A percentile compares a stretch with the other conserved stretches of the same genome.
These are phyloP conservation scores for Phytopythium chamaehyphon DNA, from an alignment of 352 stramenopile species.

Conservation along the genomic window DNA sequence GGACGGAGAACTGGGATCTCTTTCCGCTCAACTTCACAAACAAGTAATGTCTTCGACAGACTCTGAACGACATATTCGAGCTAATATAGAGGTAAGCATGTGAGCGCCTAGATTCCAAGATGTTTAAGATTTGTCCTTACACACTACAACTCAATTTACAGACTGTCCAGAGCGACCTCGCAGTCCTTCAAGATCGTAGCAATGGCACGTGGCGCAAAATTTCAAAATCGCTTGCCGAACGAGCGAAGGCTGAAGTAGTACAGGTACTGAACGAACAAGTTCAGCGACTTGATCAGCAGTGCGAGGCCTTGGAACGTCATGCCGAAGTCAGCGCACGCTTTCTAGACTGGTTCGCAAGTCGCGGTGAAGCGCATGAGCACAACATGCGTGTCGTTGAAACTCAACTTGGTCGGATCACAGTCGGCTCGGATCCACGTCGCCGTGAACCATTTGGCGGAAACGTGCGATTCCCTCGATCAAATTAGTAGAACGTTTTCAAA, in stretches of 20 bases:
- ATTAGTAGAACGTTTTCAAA: too few relatives aligned
- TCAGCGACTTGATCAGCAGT: constrained; percentile 9
- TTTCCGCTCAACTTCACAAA: constrained; percentile 38
- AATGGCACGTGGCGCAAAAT: neutral
- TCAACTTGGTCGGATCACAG: constrained; percentile 46
- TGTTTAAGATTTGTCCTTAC: too few relatives aligned
- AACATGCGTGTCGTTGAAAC: constrained; percentile 65
- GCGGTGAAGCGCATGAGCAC: constrained; percentile 68
- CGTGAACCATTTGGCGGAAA: constrained; percentile 45
- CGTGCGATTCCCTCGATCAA: constrained; percentile 34
- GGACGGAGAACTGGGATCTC: neutral
- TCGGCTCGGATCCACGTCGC: constrained; percentile 24
- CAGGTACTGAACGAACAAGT: constrained; percentile 5
- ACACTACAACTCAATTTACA: too few relatives aligned
- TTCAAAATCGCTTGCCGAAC: neutral
- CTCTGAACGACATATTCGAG: neutral
- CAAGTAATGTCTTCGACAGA: neutral
- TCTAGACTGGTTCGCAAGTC: constrained; percentile 66
- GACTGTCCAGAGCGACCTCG: neutral
- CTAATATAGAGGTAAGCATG: neutral
- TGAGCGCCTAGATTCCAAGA: too few relatives aligned
- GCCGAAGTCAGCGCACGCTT: constrained; percentile 56
- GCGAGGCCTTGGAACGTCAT: constrained; percentile 34
- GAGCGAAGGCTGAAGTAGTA: constrained; percentile 5
- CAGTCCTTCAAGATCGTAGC: neutral